Evolutionary conservation across 2,329 filamentous ascomycete genomes (phyloP).

Genomic region (Aspergillus sclerotialis): DNA sequence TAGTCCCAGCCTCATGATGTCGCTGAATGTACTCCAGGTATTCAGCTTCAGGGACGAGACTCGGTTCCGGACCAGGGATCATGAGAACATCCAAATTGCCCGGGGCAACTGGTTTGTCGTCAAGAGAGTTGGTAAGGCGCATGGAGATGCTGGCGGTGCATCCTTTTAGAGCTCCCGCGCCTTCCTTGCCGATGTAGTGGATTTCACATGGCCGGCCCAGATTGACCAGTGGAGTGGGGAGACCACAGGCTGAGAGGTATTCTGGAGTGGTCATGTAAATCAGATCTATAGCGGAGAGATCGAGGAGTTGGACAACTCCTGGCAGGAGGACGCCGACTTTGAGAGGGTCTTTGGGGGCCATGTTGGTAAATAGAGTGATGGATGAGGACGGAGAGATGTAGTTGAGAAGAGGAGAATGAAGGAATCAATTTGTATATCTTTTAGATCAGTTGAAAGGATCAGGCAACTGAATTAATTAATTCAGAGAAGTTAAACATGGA

Average conservation of each 20-base stretch:
- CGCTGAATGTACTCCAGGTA: conserved; percentile 24
- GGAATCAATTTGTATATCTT: too few species aligned
- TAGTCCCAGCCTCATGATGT: conserved; percentile 22
- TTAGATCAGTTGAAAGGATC: too few species aligned
- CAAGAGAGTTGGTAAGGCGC: conserved; percentile 18
- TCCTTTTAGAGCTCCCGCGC: conserved; percentile 6
- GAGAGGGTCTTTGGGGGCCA: conserved; percentile 8
- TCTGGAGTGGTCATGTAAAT: conserved; percentile 28
- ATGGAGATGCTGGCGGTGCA: conserved; percentile 24
- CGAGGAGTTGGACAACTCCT: conserved; percentile 31
- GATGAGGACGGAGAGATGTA: not conserved
- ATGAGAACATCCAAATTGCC: conserved; percentile 30
- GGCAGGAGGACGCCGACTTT: conserved; percentile 30
- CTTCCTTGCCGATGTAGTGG: conserved; percentile 21
- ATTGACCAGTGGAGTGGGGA: conserved; percentile 23
- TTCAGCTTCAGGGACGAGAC: conserved; percentile 16
- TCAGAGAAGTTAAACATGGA: not conserved
- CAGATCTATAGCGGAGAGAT: conserved; percentile 32
- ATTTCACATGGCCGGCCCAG: conserved; percentile 20
- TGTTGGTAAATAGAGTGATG: not conserved
- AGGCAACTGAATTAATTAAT: too few species aligned
- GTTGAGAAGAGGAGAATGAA: not conserved
- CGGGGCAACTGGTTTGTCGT: conserved; percentile 23
- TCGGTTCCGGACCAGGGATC: conserved; percentile 32
- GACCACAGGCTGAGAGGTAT: conserved; percentile 20